Conservation (phyloP, 176 grass and related monocot genomes). For the Rhipidocladum racemiflorum region DNA sequence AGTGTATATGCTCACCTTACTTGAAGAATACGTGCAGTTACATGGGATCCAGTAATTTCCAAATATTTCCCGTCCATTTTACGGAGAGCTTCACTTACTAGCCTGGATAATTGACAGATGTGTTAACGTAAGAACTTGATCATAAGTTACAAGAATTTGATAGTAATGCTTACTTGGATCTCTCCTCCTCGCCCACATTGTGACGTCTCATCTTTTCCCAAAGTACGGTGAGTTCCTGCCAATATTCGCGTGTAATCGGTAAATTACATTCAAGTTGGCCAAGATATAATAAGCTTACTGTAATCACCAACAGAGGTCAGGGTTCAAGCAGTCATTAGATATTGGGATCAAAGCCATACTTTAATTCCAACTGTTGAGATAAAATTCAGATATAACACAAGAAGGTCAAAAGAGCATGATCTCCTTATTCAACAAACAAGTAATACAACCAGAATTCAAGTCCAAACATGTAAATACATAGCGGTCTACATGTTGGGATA, state of each 20-base stretch:
- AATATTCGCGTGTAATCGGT: not conserved
- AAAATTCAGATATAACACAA: not conserved
- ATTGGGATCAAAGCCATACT: not conserved
- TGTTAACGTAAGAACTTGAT: not conserved
- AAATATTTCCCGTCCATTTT: conserved; percentile 85
- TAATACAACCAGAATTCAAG: not conserved
- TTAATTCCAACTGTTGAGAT: not conserved
- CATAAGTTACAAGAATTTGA: not conserved
- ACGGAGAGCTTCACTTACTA: conserved; percentile 62
- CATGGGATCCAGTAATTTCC: conserved; percentile 76
- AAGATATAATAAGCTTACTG: not conserved
- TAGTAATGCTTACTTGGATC: conserved; percentile 61
- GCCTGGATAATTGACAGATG: conserved; percentile 40
- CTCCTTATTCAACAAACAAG: not conserved
- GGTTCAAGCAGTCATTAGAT: not conserved
- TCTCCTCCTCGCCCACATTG: conserved; percentile 57
- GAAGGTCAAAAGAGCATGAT: not conserved
- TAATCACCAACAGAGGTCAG: not conserved
- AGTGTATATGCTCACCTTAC: conserved; percentile 38
- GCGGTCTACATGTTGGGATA: not conserved
- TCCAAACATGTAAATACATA: not conserved
- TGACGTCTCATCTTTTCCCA: conserved; percentile 96
- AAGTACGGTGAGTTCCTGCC: conserved; percentile 70
- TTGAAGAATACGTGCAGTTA: conserved; percentile 91
- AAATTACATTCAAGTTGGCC: not conserved